phyloP scores from a whole-genome alignment of 1,284 basidiomycete species.

The Puccinia hordei region DNA sequence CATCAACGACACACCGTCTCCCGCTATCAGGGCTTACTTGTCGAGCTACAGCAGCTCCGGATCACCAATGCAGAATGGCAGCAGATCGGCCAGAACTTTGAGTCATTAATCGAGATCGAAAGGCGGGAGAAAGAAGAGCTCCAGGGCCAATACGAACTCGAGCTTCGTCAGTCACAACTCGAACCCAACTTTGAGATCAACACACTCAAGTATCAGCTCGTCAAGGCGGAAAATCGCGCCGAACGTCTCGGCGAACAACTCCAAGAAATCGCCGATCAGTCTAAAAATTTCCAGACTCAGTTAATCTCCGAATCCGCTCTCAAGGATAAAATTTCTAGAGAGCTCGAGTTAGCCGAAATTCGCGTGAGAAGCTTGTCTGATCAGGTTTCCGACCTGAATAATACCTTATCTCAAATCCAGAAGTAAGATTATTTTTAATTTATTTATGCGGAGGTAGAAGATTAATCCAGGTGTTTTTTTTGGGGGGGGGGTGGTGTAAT shows the following conservation, averaged over 20 bases:
- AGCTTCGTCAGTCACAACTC: slow-evolving; percentile 20
- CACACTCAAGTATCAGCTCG: slow-evolving; percentile 25
- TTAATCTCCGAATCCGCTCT: slow-evolving; percentile 10
- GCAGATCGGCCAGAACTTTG: slow-evolving; percentile 24
- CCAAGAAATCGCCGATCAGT: not conserved
- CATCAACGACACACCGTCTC: not conserved
- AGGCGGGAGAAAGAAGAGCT: slow-evolving; percentile 36
- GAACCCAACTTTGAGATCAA: slow-evolving; percentile 44
- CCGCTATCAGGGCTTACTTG: not conserved
- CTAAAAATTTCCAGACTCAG: slow-evolving; percentile 17
- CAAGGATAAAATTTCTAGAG: slow-evolving; percentile 2
- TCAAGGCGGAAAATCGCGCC: slow-evolving; percentile 24
- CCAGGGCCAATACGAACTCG: not conserved
- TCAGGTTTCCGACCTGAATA: not conserved
- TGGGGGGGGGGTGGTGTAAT: not conserved
- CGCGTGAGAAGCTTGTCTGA: slow-evolving; percentile 16
- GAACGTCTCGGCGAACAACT: slow-evolving; percentile 35
- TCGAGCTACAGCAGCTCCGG: not conserved
- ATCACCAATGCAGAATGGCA: slow-evolving; percentile 29
- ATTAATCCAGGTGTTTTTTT: slow-evolving; percentile 9
- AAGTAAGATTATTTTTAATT: not conserved
- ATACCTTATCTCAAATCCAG: slow-evolving; percentile 9
- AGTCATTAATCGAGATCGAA: slow-evolving; percentile 36
- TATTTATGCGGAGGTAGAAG: not conserved
- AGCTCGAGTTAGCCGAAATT: slow-evolving; percentile 9